Conservation (phyloP, 2,329 filamentous ascomycete species). For the Penicillium sp. region DNA sequence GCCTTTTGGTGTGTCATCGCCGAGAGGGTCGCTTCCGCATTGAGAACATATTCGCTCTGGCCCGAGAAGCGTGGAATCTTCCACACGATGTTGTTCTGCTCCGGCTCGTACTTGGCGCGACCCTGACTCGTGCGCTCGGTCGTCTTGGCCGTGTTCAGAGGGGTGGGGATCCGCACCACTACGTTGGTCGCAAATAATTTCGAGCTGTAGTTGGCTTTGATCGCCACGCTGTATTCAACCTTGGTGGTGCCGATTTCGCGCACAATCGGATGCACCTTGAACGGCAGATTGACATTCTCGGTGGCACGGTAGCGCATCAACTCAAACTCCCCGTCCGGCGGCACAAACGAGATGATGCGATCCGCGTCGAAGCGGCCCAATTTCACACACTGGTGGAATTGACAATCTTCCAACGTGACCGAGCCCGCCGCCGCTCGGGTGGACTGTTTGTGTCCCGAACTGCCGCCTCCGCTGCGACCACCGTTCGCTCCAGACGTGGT, state of each 20-base stretch:
- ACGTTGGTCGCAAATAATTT: constrained; percentile 98
- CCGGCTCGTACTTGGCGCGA: constrained; percentile 96
- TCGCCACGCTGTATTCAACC: constrained; percentile 96
- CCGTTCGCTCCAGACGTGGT: constrained; percentile 46
- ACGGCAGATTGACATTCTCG: constrained; percentile 96
- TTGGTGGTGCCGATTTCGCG: constrained; percentile 96
- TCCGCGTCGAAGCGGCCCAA: constrained; percentile 94
- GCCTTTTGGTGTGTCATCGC: constrained; percentile 98
- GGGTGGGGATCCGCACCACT: constrained; percentile 86
- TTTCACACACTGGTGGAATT: constrained; percentile 98
- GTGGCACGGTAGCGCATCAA: constrained; percentile 97
- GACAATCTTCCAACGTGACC: constrained; percentile 94
- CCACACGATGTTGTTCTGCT: constrained; percentile 97
- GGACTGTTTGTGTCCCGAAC: constrained; percentile 65
- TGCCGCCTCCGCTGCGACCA: constrained; percentile 51
- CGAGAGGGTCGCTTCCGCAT: constrained; percentile 85
- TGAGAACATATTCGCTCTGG: constrained; percentile 93
- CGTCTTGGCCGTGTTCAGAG: constrained; percentile 91
- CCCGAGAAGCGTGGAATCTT: constrained; percentile 98
- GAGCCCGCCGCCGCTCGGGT: constrained; percentile 93
- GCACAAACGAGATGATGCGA: constrained; percentile 93
- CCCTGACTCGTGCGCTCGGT: constrained; percentile 90
- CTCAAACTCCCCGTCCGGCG: constrained; percentile 96
- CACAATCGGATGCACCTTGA: constrained; percentile 98
- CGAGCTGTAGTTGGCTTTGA: constrained; percentile 91